These are phyloP conservation scores for Macrolepiota dolichaula DNA, from an alignment of 768 basidiomycete species.

Conservation along the genomic window DNA sequence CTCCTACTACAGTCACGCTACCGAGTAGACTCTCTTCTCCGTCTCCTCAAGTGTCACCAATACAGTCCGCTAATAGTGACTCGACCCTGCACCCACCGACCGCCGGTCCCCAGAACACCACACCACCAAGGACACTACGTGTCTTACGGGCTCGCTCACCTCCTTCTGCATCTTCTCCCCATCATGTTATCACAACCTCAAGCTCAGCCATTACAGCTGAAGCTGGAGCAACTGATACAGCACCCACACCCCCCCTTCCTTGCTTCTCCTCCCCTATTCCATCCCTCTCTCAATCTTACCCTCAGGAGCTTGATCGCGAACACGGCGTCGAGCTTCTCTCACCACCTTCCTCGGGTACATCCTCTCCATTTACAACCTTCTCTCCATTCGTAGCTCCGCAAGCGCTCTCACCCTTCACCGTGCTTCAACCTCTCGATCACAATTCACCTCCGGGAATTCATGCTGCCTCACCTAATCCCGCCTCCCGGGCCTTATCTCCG, in stretches of 20 bases:
- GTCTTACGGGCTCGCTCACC: constrained; percentile 13
- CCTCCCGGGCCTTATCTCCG: constrained; percentile 1
- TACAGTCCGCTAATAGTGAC: constrained; percentile 12
- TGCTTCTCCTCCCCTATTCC: constrained; percentile 24
- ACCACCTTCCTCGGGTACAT: constrained; percentile 24
- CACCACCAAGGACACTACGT: constrained; percentile 6
- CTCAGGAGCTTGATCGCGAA: constrained; percentile 40
- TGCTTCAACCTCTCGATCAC: constrained; percentile 3
- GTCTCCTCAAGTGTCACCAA: constrained; percentile 17
- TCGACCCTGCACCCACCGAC: background rate
- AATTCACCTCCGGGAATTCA: background rate
- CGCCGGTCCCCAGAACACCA: background rate
- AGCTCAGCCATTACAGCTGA: constrained; percentile 6
- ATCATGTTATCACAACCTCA: background rate
- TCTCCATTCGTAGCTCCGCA: constrained; percentile 12
- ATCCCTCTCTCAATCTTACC: constrained; percentile 40
- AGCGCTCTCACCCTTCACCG: constrained; percentile 8
- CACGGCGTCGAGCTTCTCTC: constrained; percentile 41
- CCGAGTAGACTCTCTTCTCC: constrained; percentile 23
- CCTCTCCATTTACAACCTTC: constrained; percentile 13
- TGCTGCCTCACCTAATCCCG: background rate
- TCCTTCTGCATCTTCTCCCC: constrained; percentile 13
- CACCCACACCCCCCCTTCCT: constrained; percentile 4
- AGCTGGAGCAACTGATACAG: background rate
- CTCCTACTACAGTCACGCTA: constrained; percentile 21